Base-by-base conservation (phyloP, 2,329 filamentous ascomycete species). In the Niveomyces coronatus region DNA sequence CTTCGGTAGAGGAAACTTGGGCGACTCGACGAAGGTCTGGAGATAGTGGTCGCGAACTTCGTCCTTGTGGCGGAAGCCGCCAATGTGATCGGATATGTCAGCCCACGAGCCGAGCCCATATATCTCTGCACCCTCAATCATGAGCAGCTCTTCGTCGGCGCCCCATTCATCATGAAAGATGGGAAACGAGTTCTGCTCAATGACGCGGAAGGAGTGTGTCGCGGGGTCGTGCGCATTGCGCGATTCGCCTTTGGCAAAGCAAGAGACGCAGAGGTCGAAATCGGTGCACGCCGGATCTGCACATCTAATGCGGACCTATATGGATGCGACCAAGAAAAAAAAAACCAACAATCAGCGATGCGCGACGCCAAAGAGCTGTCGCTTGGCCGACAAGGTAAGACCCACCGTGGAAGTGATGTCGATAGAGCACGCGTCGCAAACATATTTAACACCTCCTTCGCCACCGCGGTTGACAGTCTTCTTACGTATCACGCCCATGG, bases 21-120 rank as follows among this genome's bases (percentile, higher is more conserved):
- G 67, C 36, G 86, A 93, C 40, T 94, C 70, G 46, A 98, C 71
- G 50, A 93, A 98, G 13, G 84, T 89, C 44, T 81, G 70, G 47
- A 91, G 76, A 58, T 98, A 98, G 58, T 98, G 91, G 47, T 95
- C 85, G 45, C 86, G 79, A 23, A 96, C 91, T 61, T 98, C 91
- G 49, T 96, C 89, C 57, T 94, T 96, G 47, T 82, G 80, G 41
- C 91, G 78, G 54, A 88, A 96, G 9, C 91, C 91, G 36, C 91
- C 91, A 51, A 98, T 96, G 58, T 98, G 91, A 58, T 98, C 89
- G 26, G 91, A 88, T 45, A 98, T 93, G 53, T 98, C 91, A 27
- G 88, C 86, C 89, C 91, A 98, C 16, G 89, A 96, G 3, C 91
- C 91, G 35, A 98, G 67, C 0, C 91, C 91, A 55, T 98, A 98